These are phyloP conservation scores for Populus hybrid DNA, from an alignment of 441 rosid genomes.

Conservation along the genomic window DNA sequence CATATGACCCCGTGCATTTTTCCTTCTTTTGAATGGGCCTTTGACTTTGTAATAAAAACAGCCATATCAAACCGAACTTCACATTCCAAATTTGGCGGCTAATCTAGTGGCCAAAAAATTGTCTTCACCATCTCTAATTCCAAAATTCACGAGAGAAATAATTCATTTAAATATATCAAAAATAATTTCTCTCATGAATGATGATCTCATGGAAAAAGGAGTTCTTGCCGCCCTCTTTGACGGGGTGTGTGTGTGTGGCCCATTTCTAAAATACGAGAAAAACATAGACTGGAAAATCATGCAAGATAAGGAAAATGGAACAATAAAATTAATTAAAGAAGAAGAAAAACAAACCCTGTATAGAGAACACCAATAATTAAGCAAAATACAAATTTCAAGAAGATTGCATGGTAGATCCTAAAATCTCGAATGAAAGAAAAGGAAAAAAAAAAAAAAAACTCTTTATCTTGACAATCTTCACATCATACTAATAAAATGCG, in stretches of 20 bases:
- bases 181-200: no score
- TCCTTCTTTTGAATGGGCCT: not conserved
- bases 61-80: not conserved
- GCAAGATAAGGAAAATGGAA: no score
- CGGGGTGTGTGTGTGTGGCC: not conserved
- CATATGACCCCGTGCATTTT: not conserved
- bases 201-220: no score
- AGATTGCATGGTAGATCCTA: not conserved
- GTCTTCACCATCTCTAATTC: not conserved
- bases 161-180: not conserved
- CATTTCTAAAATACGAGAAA: not conserved
- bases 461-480: not conserved
- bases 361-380: not conserved
- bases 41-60: constrained; percentile 11
- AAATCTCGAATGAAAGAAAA: not conserved
- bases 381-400: not conserved
- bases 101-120: no score
- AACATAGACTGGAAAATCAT: not conserved
- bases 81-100: not conserved
- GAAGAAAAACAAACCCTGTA: not conserved
- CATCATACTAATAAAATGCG: constrained; percentile 5
- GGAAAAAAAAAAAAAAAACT: not conserved
- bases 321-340: no score
- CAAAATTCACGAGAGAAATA: not conserved
- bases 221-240: no score